These are phyloP conservation scores for Penicillium decumbens DNA, from an alignment of 2,329 filamentous ascomycete genomes.

Conservation along the genomic window DNA sequence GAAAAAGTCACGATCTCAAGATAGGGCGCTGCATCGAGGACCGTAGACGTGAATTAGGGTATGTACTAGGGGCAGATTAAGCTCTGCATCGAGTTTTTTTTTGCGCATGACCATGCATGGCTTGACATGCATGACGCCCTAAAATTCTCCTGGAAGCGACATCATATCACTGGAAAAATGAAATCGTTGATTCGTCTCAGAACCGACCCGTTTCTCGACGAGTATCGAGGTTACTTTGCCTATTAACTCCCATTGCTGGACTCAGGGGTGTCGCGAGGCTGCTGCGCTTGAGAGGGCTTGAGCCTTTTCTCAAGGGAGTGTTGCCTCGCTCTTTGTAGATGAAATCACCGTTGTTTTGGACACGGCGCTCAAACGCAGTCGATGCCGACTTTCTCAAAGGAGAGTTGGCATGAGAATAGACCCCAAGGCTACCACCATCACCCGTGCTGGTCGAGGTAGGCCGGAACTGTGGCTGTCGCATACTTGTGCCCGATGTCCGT, in stretches of 20 bases:
- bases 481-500: constrained; percentile 40
- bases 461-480: constrained; percentile 54
- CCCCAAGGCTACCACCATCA: constrained; percentile 73
- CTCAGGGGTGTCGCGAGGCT: constrained; percentile 38
- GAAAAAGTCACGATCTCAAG: constrained; percentile 4
- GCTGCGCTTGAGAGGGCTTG: constrained; percentile 43
- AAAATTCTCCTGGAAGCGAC: constrained; percentile 1
- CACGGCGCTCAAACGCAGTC: constrained; percentile 47
- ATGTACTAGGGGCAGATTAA: constrained; percentile 6
- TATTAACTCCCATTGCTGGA: constrained; percentile 30
- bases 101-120: background rate
- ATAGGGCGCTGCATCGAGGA: constrained; percentile 1
- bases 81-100: constrained; percentile 1
- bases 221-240: constrained; percentile 28
- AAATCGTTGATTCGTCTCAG: constrained; percentile 16
- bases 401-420: constrained; percentile 74
- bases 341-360: constrained; percentile 39
- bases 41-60: constrained; percentile 1
- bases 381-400: constrained; percentile 74
- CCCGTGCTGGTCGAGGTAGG: constrained; percentile 42
- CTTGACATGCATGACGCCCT: constrained; percentile 1
- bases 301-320: constrained; percentile 37
- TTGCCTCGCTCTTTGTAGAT: constrained; percentile 34
- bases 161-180: constrained; percentile 1
- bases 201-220: constrained; percentile 32